These are phyloP conservation scores for Chenopodium quinoa DNA, from an alignment of 148 eudicot species.

Conservation along the genomic window DNA sequence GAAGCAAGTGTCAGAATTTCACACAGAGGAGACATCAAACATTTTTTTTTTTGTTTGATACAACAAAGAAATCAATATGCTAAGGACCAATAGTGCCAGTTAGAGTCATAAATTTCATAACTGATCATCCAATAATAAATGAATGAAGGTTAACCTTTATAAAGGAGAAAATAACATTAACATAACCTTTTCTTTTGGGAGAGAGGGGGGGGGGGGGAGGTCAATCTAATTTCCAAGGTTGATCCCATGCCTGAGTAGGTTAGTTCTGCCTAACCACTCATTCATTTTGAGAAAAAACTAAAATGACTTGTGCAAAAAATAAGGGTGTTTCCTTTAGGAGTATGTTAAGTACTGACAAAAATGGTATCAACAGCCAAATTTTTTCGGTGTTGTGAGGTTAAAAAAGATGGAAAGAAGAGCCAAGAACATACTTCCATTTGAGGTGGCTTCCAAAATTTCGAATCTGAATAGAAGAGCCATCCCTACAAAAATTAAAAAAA, in stretches of 20 bases:
- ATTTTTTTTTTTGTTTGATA: background rate
- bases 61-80: conserved; percentile 5
- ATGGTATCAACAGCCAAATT: no score
- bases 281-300: no score
- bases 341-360: no score
- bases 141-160: background rate
- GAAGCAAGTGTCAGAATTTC: background rate
- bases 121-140: background rate
- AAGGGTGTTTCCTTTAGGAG: no score
- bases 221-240: no score
- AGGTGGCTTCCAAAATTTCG: conserved; percentile 91
- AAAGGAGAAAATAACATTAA: background rate
- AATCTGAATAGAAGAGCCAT: conserved; percentile 92
- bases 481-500: conserved; percentile 50
- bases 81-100: background rate
- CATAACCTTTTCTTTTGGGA: no score
- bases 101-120: background rate
- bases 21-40: background rate
- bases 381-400: no score
- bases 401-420: no score
- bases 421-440: conserved; percentile 81
- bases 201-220: no score
- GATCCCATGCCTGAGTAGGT: no score
- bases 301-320: no score
- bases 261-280: no score